Evolutionary conservation across 345 rosid species (phyloP).

Genomic region (Ailanthus altissimus): DNA sequence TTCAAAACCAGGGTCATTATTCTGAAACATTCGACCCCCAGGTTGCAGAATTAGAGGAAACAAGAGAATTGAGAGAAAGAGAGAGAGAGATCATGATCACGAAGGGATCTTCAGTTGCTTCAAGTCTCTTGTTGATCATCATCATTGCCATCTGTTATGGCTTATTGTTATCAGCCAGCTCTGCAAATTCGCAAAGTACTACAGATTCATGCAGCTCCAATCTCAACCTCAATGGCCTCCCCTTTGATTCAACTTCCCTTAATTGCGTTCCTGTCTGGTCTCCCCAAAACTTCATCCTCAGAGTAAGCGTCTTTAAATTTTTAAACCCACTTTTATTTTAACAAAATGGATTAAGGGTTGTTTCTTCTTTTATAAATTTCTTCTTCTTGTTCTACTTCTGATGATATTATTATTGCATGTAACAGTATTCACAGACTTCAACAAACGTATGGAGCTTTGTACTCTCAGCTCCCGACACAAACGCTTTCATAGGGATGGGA

Average conservation of each 20-base stretch:
- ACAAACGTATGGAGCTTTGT: conserved; percentile 69
- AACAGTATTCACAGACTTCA: conserved; percentile 48
- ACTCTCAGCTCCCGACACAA: conserved; percentile 56
- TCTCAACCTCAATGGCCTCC: conserved; percentile 34
- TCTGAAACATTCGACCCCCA: not conserved
- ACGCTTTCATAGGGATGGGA: conserved; percentile 61
- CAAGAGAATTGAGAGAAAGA: not conserved
- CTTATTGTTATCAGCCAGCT: not conserved
- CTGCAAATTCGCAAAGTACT: conserved; percentile 28
- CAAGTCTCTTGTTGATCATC: not conserved
- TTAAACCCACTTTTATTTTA: no score
- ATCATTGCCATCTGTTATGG: conserved; percentile 7
- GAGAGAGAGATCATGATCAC: not conserved
- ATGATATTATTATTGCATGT: not conserved
- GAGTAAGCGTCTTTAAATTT: conserved; percentile 47
- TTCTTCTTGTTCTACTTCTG: not conserved
- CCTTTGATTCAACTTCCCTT: conserved; percentile 48
- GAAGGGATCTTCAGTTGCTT: not conserved
- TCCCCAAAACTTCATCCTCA: conserved; percentile 46
- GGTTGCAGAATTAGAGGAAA: not conserved
- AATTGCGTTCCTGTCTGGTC: conserved; percentile 57
- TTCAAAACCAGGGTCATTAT: not conserved
- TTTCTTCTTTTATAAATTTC: not conserved
- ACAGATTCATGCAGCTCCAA: conserved; percentile 47
- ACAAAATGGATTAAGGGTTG: no score